Percentiles rank a stretch among this genome's conserved stretches.
These are phyloP conservation scores for Linum usitatissimum DNA, from an alignment of 345 rosid species.

Conservation along the genomic window DNA sequence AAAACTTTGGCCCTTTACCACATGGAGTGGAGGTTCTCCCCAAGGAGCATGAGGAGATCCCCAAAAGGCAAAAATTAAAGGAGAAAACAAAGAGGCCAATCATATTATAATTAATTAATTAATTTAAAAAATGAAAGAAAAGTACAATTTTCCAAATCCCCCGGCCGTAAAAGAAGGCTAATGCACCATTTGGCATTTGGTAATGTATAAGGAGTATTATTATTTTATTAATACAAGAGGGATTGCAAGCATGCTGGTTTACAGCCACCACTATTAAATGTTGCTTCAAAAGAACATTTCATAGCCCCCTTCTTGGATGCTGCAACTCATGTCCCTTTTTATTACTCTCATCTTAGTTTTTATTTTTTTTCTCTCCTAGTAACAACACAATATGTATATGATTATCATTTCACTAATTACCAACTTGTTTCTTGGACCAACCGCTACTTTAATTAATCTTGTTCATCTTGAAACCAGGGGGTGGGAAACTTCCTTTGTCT, in stretches of 20 bases:
- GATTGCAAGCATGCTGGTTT: slow-evolving; percentile 35
- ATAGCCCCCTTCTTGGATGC: slow-evolving; percentile 23
- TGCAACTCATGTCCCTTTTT: slow-evolving; percentile 14
- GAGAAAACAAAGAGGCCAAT: slow-evolving; percentile 3
- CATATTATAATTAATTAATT: slow-evolving; percentile 7
- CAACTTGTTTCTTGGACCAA: not conserved
- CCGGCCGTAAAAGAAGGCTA: slow-evolving; percentile 5
- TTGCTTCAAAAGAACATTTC: slow-evolving; percentile 35
- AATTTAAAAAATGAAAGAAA: slow-evolving; percentile 21
- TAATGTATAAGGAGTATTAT: slow-evolving; percentile 5
- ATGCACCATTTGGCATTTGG: too few species aligned
- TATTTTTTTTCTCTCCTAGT: too few species aligned
- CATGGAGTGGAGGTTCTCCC: too few species aligned
- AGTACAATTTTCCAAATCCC: not conserved
- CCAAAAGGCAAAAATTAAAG: slow-evolving; percentile 26
- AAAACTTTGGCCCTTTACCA: too few species aligned
- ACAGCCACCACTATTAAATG: slow-evolving; percentile 15
- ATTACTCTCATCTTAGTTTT: not conserved
- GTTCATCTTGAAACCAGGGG: not conserved
- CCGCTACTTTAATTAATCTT: not conserved
- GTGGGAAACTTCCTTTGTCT: not conserved
- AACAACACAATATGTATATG: not conserved
- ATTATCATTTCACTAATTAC: too few species aligned
- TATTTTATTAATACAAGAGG: too few species aligned
- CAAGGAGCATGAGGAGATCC: slow-evolving; percentile 39